phyloP scores from a whole-genome alignment of 208 protist species.

The Leishmania lainsoni region DNA sequence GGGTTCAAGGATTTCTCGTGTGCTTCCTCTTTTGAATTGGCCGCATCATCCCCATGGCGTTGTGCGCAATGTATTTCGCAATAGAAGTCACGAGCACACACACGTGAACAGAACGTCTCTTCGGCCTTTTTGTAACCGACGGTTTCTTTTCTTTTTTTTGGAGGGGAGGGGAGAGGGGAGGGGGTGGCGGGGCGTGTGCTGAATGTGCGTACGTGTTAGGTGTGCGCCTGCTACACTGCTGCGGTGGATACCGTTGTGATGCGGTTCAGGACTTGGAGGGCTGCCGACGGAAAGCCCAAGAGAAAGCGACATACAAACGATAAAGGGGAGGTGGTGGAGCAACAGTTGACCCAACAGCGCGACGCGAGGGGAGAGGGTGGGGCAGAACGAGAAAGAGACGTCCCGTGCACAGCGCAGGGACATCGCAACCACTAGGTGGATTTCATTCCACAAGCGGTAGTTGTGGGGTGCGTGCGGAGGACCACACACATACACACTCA shows the following conservation, averaged over 20 bases:
- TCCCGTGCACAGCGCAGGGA: neutral
- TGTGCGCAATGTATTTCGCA: neutral
- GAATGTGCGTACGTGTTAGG: neutral
- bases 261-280: neutral
- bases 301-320: neutral
- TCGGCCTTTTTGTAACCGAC: neutral
- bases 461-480: neutral
- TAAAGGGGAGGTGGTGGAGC: neutral
- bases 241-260: neutral
- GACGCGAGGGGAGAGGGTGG: neutral
- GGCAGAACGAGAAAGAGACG: neutral
- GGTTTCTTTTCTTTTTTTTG: neutral
- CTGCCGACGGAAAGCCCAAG: neutral
- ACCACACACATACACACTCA: neutral
- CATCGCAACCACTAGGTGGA: neutral
- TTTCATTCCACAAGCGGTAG: neutral
- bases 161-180: neutral
- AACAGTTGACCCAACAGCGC: neutral
- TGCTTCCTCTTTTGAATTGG: constrained; percentile 1
- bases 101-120: neutral
- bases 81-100: neutral
- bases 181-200: neutral
- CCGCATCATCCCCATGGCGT: constrained; percentile 16
- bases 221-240: neutral
- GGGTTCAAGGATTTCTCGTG: constrained; percentile 31